Base-by-base conservation (phyloP, 257 asterid genomes). In the Fraxinus pennsylvanica region DNA sequence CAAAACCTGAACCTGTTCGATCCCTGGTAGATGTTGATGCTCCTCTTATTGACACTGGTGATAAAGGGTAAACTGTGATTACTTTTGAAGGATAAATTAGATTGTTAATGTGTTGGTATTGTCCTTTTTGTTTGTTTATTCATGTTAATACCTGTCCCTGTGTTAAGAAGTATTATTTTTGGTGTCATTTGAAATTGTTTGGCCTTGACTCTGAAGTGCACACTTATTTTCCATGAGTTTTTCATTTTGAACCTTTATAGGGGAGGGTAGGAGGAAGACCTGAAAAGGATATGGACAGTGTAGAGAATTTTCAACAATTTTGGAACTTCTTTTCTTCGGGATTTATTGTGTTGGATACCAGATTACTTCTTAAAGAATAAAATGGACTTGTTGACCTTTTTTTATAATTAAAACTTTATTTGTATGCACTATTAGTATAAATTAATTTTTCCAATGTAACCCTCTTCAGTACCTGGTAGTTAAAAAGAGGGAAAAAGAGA, bases 31-130 rank as follows among this genome's bases (percentile, higher is more conserved):
- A 85, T 81, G 96, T 89, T 70, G 96, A 90, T 84, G 79, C 92
- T 74, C 96, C 87, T 29, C 96, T 96, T 50, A 86, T 96, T 71
- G 98, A 96, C 86, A 89, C 99, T 43, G 91, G 92, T 17, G 96
- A 89, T 81, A 66, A 78, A 78, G 87, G 97, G 99, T 93, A 91
- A 87, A 80, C 39, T 81, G 33, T 69, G n/a, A 79, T 66, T 79
- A 22, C 78, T 57, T 41, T 45, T 66, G 22, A 65, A 36, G 75
- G 73, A 63, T 66, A 75, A 61, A 59, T 36, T 39, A 13, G 36
- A 79, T 63, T 86, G 2, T 45, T 63, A 17, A 10, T 72, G 4
- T 68, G 33, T 27, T 33, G 9, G 71, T 80, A 33, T 25, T 74
- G 8, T 36, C 76, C 76, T 81, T 79, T 70, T 68, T 75, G 85